A percentile compares a stretch with the other conserved stretches of the same genome.
These are phyloP conservation scores for Biancaea sappan DNA, from an alignment of 306 rosid genomes.

Conservation along the genomic window DNA sequence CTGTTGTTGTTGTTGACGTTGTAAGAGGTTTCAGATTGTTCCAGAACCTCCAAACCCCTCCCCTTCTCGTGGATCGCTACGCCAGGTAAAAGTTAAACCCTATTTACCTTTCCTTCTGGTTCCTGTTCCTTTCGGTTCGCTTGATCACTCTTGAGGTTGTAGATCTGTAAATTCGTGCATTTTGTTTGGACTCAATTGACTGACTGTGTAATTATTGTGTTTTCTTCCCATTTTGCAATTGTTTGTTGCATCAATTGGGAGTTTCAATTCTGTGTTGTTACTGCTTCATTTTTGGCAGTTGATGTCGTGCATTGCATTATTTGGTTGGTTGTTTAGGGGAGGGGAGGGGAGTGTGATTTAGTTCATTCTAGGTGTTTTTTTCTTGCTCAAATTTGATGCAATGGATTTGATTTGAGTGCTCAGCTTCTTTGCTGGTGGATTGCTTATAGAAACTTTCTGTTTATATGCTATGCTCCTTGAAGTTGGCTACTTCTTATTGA, in stretches of 20 bases:
- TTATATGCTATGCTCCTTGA: not conserved
- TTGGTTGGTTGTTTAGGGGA: not conserved
- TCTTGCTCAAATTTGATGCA: not conserved
- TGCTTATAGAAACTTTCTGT: not conserved
- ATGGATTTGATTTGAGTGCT: not conserved
- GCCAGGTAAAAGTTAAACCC: constrained; percentile 38
- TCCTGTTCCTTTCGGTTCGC: not conserved
- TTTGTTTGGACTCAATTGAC: not conserved
- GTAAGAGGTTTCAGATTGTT: constrained; percentile 45
- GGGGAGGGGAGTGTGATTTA: not conserved
- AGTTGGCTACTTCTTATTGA: not conserved
- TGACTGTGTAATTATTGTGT: not conserved
- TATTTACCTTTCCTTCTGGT: not conserved
- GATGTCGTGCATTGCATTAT: not conserved
- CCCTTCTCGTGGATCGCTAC: constrained; percentile 34
- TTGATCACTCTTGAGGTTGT: not conserved
- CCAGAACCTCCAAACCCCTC: constrained; percentile 38
- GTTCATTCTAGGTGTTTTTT: not conserved
- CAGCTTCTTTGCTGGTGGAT: not conserved
- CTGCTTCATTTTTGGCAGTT: not conserved
- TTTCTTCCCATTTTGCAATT: not conserved
- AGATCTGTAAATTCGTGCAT: constrained; percentile 62
- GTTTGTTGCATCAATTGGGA: not conserved
- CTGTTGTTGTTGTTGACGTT: not conserved
- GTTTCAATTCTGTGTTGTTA: not conserved